A percentile compares a stretch with the other conserved stretches of the same genome.
Evolutionary conservation across 2,329 filamentous ascomycete species (phyloP).

Genomic region (Aspergillus proliferans): DNA sequence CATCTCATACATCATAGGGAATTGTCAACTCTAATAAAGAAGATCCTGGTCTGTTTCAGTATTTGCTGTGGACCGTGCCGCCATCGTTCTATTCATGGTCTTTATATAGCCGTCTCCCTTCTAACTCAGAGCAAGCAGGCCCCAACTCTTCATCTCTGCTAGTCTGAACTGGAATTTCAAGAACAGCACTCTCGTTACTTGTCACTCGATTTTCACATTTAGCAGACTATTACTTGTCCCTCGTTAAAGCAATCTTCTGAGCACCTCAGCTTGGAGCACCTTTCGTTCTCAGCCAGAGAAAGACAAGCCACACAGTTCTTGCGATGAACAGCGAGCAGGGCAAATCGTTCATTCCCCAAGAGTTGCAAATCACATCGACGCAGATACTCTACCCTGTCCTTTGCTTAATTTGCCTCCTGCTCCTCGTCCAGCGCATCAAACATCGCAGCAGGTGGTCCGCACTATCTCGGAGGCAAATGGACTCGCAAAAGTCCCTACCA

Average conservation of each 20-base stretch:
- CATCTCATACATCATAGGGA: background rate
- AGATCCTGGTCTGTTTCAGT: background rate
- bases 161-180: too few relatives aligned
- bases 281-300: too few relatives aligned
- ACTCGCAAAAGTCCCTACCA: slow-evolving; percentile 6
- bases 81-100: too few relatives aligned
- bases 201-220: too few relatives aligned
- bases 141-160: too few relatives aligned
- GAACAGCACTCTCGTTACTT: too few relatives aligned
- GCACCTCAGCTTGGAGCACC: too few relatives aligned
- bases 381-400: slow-evolving; percentile 7
- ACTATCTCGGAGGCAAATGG: slow-evolving; percentile 13
- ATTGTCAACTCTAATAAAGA: background rate
- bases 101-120: too few relatives aligned
- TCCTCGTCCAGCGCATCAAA: slow-evolving; percentile 14
- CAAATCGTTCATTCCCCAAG: background rate
- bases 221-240: too few relatives aligned
- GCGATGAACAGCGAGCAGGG: background rate
- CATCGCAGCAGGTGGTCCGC: slow-evolving; percentile 9
- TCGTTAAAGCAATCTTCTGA: too few relatives aligned
- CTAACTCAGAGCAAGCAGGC: too few relatives aligned
- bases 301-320: background rate
- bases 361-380: background rate
- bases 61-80: too few relatives aligned
- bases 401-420: slow-evolving; percentile 12